A percentile compares a stretch with the other conserved stretches of the same genome.
phyloP scores from a whole-genome alignment of 2,329 filamentous ascomycete species.

The Phialophora verrucosa region DNA sequence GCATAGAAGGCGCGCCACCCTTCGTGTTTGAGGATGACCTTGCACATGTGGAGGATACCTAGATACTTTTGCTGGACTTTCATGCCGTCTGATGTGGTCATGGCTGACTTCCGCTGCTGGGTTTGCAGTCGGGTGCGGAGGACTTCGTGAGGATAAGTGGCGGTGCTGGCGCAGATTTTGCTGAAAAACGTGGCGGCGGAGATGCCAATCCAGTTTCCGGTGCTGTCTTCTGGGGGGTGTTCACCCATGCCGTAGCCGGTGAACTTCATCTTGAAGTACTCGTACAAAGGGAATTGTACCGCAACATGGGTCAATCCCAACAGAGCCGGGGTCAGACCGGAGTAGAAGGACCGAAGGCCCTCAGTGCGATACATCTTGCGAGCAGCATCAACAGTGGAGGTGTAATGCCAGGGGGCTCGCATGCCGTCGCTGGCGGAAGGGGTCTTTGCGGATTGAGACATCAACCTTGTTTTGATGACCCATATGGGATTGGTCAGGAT shows the following conservation, averaged over 20 bases:
- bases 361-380: constrained; percentile 95
- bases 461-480: constrained; percentile 98
- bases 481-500: constrained; percentile 96
- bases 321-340: constrained; percentile 87
- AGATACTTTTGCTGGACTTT: constrained; percentile 66
- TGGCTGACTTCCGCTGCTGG: constrained; percentile 70
- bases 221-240: constrained; percentile 59
- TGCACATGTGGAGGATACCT: constrained; percentile 80
- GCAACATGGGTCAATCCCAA: constrained; percentile 93
- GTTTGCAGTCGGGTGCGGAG: constrained; percentile 92
- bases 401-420: constrained; percentile 79
- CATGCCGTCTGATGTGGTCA: constrained; percentile 63
- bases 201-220: constrained; percentile 80
- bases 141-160: constrained; percentile 97
- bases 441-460: constrained; percentile 78
- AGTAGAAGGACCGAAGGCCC: constrained; percentile 90
- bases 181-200: constrained; percentile 87
- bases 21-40: constrained; percentile 85
- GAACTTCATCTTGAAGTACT: constrained; percentile 87
- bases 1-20: constrained; percentile 97
- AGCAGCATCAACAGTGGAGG: constrained; percentile 85
- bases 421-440: constrained; percentile 58
- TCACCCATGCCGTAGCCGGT: constrained; percentile 88
- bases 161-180: constrained; percentile 91
- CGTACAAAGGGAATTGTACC: constrained; percentile 95